Evolutionary conservation across 2,329 filamentous ascomycete species (phyloP).

Genomic region (Pseudogymnoascus sp.): DNA sequence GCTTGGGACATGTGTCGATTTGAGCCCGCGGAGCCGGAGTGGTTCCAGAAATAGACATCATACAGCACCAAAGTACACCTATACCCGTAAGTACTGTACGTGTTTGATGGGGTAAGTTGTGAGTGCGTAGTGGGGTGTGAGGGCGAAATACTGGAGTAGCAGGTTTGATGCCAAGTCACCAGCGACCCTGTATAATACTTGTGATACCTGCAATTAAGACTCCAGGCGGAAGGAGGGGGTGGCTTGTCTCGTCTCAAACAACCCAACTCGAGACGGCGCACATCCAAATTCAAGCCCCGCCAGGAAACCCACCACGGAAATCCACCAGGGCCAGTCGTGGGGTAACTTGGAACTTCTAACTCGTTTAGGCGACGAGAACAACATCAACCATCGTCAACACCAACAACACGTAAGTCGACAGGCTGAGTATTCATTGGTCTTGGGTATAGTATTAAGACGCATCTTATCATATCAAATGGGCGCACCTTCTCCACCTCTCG

Average conservation of each 20-base stretch:
- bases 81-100: not conserved
- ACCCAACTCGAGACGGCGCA: not conserved
- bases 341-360: slow-evolving; percentile 1
- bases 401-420: not conserved
- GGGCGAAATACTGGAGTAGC: slow-evolving; percentile 3
- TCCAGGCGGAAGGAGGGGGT: slow-evolving; percentile 7
- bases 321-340: not conserved
- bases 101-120: not conserved
- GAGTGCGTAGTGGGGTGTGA: not conserved
- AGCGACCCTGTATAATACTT: slow-evolving; percentile 3
- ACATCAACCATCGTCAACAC: not conserved
- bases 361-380: not conserved
- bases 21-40: not conserved
- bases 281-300: slow-evolving; percentile 2
- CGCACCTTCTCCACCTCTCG: not conserved
- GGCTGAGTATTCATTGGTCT: not conserved
- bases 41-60: slow-evolving; percentile 1
- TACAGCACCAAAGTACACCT: not conserved
- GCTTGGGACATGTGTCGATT: not conserved
- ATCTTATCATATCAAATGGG: not conserved
- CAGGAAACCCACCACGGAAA: not conserved
- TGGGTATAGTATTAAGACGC: slow-evolving; percentile 3
- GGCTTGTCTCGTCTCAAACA: slow-evolving; percentile 7
- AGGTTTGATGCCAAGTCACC: slow-evolving; percentile 6
- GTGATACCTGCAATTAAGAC: slow-evolving; percentile 8